Evolutionary conservation across 1,139 yeast genomes (phyloP).

Genomic region (Geotrichum bryndzae): DNA sequence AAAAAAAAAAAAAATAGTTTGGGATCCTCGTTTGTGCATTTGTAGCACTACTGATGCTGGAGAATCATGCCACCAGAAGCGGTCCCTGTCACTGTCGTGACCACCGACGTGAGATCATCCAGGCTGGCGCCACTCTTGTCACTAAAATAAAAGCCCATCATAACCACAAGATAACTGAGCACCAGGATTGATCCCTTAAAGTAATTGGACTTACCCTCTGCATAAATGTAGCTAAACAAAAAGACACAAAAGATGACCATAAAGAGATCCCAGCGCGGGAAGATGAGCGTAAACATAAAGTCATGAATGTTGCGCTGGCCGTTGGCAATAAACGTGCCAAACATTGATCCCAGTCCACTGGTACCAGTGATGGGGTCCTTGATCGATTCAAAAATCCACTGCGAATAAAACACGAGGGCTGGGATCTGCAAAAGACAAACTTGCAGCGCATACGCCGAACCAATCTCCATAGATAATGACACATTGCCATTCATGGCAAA

Average conservation of each 20-base stretch:
- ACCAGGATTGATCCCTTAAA: slow-evolving; percentile 90
- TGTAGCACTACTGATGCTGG: background rate
- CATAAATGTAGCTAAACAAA: slow-evolving; percentile 85
- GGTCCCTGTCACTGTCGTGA: background rate
- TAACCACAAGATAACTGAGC: slow-evolving; percentile 67
- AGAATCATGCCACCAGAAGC: background rate
- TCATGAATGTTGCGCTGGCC: slow-evolving; percentile 24
- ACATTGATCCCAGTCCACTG: background rate
- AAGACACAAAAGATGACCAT: slow-evolving; percentile 83
- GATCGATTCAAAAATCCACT: slow-evolving; percentile 26
- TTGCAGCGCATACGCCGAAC: slow-evolving; percentile 94
- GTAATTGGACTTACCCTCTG: slow-evolving; percentile 94
- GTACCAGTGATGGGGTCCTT: background rate
- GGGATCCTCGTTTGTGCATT: background rate
- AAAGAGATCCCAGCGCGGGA: slow-evolving; percentile 93
- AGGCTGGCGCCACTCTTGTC: slow-evolving; percentile 17
- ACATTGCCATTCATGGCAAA: slow-evolving; percentile 95
- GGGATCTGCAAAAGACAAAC: slow-evolving; percentile 94
- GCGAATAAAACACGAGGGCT: slow-evolving; percentile 73
- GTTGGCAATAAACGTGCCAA: background rate
- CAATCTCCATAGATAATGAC: slow-evolving; percentile 89
- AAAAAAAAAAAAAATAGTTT: no score
- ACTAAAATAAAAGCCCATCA: slow-evolving; percentile 77
- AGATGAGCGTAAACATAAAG: slow-evolving; percentile 70
- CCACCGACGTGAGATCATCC: background rate